Conservation (phyloP, 73 alveolate genomes). For the Paramecium tetraurelia region DNA sequence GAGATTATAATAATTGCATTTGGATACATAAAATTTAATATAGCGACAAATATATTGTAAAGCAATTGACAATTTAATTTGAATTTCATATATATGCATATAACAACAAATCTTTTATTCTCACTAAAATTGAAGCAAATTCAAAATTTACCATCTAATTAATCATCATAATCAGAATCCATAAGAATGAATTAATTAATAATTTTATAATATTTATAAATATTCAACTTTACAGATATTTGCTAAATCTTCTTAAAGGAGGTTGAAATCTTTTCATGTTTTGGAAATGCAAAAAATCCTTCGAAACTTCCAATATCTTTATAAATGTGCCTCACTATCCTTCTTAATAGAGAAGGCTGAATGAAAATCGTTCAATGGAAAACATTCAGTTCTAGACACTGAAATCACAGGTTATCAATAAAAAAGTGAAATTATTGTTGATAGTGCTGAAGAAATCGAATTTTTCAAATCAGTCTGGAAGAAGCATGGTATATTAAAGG, state of each 20-base stretch:
- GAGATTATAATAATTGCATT: too few relatives aligned
- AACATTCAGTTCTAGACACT: slow-evolving; percentile 21
- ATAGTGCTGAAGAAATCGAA: neutral
- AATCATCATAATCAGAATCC: neutral
- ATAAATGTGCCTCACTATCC: slow-evolving; percentile 85
- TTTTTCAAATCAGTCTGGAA: slow-evolving; percentile 2
- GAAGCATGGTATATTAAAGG: slow-evolving; percentile 28
- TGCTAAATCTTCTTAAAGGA: slow-evolving; percentile 87
- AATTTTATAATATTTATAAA: too few relatives aligned
- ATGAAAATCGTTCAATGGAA: slow-evolving; percentile 79
- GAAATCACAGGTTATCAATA: slow-evolving; percentile 11
- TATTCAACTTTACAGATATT: slow-evolving; percentile 64
- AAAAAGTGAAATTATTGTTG: neutral
- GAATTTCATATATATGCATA: too few relatives aligned
- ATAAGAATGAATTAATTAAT: neutral
- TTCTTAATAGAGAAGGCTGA: slow-evolving; percentile 86
- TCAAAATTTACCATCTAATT: neutral
- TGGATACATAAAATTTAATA: too few relatives aligned
- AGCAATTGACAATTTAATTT: too few relatives aligned
- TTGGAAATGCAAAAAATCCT: slow-evolving; percentile 67
- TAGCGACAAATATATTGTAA: too few relatives aligned
- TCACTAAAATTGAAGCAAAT: neutral
- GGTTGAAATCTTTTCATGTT: slow-evolving; percentile 76
- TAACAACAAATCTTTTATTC: too few relatives aligned
- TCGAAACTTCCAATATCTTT: slow-evolving; percentile 64